A percentile compares a stretch with the other conserved stretches of the same genome.
Conservation (phyloP, 1,284 basidiomycete species). For the Pterula multifida region DNA sequence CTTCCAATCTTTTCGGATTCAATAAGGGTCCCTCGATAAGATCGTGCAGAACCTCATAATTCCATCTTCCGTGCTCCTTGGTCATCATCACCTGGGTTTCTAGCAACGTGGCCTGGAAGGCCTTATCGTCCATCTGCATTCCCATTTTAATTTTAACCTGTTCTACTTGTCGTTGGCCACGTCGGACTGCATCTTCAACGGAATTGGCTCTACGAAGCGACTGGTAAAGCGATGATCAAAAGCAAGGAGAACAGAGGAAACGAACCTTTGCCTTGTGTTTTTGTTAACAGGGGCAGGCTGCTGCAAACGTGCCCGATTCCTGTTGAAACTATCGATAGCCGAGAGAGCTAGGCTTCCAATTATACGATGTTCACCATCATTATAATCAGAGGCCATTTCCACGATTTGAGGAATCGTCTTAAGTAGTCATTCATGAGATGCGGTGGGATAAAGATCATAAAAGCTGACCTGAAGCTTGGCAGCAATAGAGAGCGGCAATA, state of each 20-base stretch:
- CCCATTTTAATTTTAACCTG: constrained; percentile 81
- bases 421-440: not conserved
- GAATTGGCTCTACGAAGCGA: constrained; percentile 59
- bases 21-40: constrained; percentile 87
- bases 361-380: constrained; percentile 61
- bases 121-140: constrained; percentile 89
- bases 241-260: constrained; percentile 6
- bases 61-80: constrained; percentile 91
- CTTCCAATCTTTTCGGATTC: constrained; percentile 90
- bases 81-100: constrained; percentile 84
- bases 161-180: constrained; percentile 86
- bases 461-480: constrained; percentile 67
- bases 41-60: constrained; percentile 79
- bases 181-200: constrained; percentile 74
- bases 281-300: constrained; percentile 28
- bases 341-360: constrained; percentile 79
- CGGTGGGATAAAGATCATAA: not conserved
- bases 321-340: constrained; percentile 85
- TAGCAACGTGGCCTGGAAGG: constrained; percentile 72
- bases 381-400: constrained; percentile 69
- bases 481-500: constrained; percentile 77
- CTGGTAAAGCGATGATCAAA: not conserved
- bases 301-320: constrained; percentile 63
- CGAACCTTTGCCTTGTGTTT: constrained; percentile 47
- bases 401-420: constrained; percentile 84